Evolutionary conservation across 805 yeast genomes (phyloP).

Genomic region (Blastobotrys parvus): DNA sequence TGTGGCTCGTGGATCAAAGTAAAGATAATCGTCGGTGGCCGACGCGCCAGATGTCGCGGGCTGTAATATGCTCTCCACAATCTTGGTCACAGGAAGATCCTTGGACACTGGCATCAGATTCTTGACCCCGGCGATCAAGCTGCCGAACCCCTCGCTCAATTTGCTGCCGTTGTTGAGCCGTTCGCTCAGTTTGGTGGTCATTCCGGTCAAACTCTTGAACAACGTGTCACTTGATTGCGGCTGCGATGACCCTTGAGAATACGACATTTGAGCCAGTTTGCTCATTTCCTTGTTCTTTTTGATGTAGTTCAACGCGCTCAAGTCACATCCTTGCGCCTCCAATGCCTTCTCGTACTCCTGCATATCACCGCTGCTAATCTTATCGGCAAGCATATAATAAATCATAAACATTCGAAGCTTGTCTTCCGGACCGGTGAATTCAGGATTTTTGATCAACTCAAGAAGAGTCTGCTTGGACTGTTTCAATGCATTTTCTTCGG

Average conservation of each 20-base stretch:
- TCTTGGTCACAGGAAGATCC: constrained; percentile 78
- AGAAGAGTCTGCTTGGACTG: constrained; percentile 47
- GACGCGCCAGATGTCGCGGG: constrained; percentile 51
- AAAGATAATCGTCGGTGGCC: constrained; percentile 81
- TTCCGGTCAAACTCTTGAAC: constrained; percentile 51
- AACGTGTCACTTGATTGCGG: constrained; percentile 26
- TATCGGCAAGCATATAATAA: constrained; percentile 40
- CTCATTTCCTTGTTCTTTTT: constrained; percentile 73
- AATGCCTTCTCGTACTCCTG: constrained; percentile 60
- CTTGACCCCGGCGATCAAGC: constrained; percentile 79
- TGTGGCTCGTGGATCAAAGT: constrained; percentile 76
- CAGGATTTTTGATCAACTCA: constrained; percentile 43
- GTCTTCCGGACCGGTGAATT: constrained; percentile 52
- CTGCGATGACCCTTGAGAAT: constrained; percentile 15
- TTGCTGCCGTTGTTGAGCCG: constrained; percentile 74
- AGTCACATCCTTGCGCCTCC: constrained; percentile 47
- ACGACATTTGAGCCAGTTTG: constrained; percentile 31
- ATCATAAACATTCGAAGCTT: constrained; percentile 85
- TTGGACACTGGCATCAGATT: constrained; percentile 82
- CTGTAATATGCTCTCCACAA: constrained; percentile 87
- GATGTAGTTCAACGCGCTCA: constrained; percentile 61
- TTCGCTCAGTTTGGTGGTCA: constrained; percentile 63
- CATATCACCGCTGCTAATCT: constrained; percentile 41
- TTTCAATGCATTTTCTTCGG: constrained; percentile 67
- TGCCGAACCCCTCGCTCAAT: constrained; percentile 82